These are phyloP conservation scores for Punica granatum DNA, from an alignment of 345 rosid species.

Conservation along the genomic window DNA sequence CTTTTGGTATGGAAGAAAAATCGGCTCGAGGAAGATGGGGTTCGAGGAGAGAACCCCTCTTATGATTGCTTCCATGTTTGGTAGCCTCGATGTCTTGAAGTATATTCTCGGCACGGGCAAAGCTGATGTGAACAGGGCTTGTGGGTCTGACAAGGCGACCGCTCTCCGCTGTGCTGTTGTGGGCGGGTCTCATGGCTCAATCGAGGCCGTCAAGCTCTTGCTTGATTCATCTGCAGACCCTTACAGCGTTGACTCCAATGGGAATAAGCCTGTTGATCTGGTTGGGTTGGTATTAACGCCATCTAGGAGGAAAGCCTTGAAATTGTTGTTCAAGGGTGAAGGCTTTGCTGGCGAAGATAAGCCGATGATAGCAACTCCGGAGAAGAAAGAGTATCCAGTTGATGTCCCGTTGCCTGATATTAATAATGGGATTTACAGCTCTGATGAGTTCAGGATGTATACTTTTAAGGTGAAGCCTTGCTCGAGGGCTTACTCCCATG, in stretches of 20 bases:
- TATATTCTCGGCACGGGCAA: constrained; percentile 46
- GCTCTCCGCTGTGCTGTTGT: constrained; percentile 90
- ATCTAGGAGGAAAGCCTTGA: constrained; percentile 41
- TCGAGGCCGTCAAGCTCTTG: constrained; percentile 57
- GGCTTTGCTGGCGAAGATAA: constrained; percentile 37
- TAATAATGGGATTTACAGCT: constrained; percentile 69
- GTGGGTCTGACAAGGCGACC: constrained; percentile 60
- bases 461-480: constrained; percentile 93
- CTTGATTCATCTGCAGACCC: constrained; percentile 59
- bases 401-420: constrained; percentile 81
- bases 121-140: constrained; percentile 55
- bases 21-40: constrained; percentile 77
- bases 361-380: constrained; percentile 26
- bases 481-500: constrained; percentile 97
- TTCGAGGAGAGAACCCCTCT: constrained; percentile 73
- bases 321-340: constrained; percentile 46
- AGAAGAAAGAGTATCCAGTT: constrained; percentile 74
- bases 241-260: constrained; percentile 42
- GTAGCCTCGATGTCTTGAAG: constrained; percentile 50
- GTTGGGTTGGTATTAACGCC: constrained; percentile 28
- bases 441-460: constrained; percentile 92
- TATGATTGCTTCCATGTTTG: constrained; percentile 78
- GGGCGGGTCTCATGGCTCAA: constrained; percentile 46
- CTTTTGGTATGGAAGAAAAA: constrained; percentile 67
- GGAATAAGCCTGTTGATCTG: constrained; percentile 61